Evolutionary conservation across 2,329 filamentous ascomycete genomes (phyloP), one percentile per base, ranked within the genome.

Genomic region (Fusarium scirpi): DNA sequence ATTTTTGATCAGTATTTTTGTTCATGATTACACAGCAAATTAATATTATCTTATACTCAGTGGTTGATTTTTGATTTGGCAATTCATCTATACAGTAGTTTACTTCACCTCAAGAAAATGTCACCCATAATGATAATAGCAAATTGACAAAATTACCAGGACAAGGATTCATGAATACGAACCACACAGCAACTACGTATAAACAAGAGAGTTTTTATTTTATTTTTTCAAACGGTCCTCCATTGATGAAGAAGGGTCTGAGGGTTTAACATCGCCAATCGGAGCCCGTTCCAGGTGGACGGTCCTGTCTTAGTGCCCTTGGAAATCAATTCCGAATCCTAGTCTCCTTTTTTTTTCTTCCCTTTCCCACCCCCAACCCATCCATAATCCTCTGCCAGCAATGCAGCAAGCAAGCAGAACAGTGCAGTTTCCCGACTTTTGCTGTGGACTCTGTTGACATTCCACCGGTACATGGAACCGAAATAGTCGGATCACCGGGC

Each of bases 231-330:
- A 68, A 70, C 67, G 53, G 49, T 30, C 30, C 51, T 55, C 56
- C 52, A 22, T 58, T 52, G 48, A 57, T 67, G 59, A 64, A 70
- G 52, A 61, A 70, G 44, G 63, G 68, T 67, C 58, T 64, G 69
- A 72, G 67, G 32, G 62, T 29, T 54, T 41, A 24, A 41, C 9
- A 45, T 58, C 22, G 43, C 72, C 72, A 74, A 74, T 74, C 72
- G 72, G 72, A 74, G 72, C 62, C 41, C 57, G 70, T 74, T 74
- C 72, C 72, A 74, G 24, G 68, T 63, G 72, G 58, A 62, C 67
- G 72, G 72, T 74, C 70, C 67, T 65, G 63, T 70, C 67, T 67
- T 65, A 70, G 71, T 60, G 59, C 54, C 59, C 57, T 56, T 58
- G 61, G 48, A 62, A 70, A 63, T 54, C 54, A 55, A 27, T 52